Percentiles rank a stretch among this genome's conserved stretches.
These are phyloP conservation scores for Lipomyces japonicus DNA, from an alignment of 805 yeast species.

Conservation along the genomic window DNA sequence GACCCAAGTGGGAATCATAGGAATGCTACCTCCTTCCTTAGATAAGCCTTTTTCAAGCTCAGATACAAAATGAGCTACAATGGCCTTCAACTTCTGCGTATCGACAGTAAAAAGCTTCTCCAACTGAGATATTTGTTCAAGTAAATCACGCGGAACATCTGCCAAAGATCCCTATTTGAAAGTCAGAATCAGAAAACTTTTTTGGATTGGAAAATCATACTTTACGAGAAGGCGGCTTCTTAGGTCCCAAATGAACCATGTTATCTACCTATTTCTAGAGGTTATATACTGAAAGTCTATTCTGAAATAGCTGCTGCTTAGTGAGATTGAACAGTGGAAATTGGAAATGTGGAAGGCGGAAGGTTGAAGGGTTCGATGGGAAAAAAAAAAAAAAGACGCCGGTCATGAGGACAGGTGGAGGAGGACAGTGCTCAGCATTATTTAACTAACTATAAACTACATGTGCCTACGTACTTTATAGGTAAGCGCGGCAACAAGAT, in stretches of 20 bases:
- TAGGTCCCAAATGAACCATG: constrained; percentile 85
- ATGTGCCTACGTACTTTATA: too few relatives aligned
- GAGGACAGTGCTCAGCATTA: not conserved
- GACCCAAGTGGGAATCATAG: constrained; percentile 98
- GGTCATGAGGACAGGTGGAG: not conserved
- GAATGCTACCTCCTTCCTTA: constrained; percentile 42
- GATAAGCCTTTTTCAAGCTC: constrained; percentile 61
- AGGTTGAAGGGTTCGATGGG: not conserved
- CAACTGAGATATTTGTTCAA: constrained; percentile 53
- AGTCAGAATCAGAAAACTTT: not conserved
- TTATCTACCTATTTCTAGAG: too few relatives aligned
- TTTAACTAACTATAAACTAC: too few relatives aligned
- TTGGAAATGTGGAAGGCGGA: not conserved
- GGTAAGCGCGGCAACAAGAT: too few relatives aligned
- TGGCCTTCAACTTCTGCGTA: constrained; percentile 54
- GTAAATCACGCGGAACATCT: constrained; percentile 62
- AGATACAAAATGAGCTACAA: constrained; percentile 68
- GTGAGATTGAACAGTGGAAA: constrained; percentile 14
- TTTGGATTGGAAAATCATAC: constrained; percentile 34
- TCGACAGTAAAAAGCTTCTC: constrained; percentile 63
- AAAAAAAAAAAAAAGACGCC: not conserved
- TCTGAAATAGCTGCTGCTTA: too few relatives aligned
- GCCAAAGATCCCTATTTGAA: constrained; percentile 50
- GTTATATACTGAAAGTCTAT: too few relatives aligned
- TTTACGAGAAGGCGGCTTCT: constrained; percentile 75